phyloP scores from a whole-genome alignment of 805 yeast genomes.

The Zygoascus bituminiphila region DNA sequence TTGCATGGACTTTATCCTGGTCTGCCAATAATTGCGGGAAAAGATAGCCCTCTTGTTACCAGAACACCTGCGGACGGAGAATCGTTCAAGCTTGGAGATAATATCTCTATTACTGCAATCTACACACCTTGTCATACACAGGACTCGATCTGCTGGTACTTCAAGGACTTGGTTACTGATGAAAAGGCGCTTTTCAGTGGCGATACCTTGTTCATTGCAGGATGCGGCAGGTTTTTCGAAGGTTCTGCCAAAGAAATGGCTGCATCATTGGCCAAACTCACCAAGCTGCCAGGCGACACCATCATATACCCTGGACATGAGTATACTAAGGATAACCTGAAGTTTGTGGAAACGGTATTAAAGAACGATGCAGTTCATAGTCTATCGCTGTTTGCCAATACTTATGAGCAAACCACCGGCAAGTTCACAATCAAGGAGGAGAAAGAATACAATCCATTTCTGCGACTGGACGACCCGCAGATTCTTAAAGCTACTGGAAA shows the following conservation, averaged over 20 bases:
- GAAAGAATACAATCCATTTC: slow-evolving; percentile 75
- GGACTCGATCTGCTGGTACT: slow-evolving; percentile 87
- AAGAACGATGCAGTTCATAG: slow-evolving; percentile 43
- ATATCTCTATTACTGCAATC: slow-evolving; percentile 62
- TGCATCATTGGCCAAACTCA: slow-evolving; percentile 49
- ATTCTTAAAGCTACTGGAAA: slow-evolving; percentile 54
- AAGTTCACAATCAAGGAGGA: slow-evolving; percentile 79
- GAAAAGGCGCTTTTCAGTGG: slow-evolving; percentile 85
- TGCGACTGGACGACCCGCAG: slow-evolving; percentile 61
- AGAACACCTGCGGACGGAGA: slow-evolving; percentile 62
- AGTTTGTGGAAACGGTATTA: slow-evolving; percentile 63
- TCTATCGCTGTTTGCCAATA: slow-evolving; percentile 43
- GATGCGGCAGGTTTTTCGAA: slow-evolving; percentile 96
- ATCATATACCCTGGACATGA: slow-evolving; percentile 91
- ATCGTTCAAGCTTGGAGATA: slow-evolving; percentile 52
- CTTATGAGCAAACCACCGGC: slow-evolving; percentile 76
- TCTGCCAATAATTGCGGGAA: slow-evolving; percentile 74
- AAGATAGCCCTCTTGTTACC: slow-evolving; percentile 65
- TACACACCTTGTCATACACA: slow-evolving; percentile 98
- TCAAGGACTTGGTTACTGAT: slow-evolving; percentile 51
- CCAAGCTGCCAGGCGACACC: slow-evolving; percentile 57
- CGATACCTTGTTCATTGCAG: slow-evolving; percentile 87
- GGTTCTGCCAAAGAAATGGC: slow-evolving; percentile 82
- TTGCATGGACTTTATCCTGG: slow-evolving; percentile 31
- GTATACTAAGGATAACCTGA: slow-evolving; percentile 75